A percentile compares a stretch with the other conserved stretches of the same genome.
Evolutionary conservation across 331 rosid genomes (phyloP).

Genomic region (Malus hybrid): DNA sequence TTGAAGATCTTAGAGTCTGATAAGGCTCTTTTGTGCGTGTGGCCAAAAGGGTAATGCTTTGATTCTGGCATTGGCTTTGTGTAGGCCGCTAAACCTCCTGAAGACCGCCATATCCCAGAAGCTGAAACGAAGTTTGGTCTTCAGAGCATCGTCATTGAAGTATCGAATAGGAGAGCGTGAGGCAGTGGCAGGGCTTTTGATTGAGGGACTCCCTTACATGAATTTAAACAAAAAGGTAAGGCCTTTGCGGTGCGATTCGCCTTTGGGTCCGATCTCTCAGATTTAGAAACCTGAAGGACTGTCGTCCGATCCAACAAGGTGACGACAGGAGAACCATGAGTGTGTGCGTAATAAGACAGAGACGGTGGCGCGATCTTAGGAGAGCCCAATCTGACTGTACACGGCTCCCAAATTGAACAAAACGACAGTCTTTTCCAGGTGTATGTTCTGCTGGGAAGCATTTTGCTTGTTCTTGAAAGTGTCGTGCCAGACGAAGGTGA

Average conservation of each 20-base stretch:
- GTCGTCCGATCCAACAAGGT: too few species aligned
- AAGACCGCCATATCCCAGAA: conserved; percentile 41
- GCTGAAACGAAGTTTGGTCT: conserved; percentile 7
- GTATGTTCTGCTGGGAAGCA: conserved; percentile 92
- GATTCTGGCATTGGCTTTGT: conserved; percentile 22
- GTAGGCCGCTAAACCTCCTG: conserved; percentile 26
- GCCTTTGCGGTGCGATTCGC: too few species aligned
- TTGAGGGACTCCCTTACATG: too few species aligned
- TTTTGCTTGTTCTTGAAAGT: conserved; percentile 78
- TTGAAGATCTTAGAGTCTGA: conserved; percentile 32
- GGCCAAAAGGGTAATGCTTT: conserved; percentile 18
- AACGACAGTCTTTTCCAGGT: conserved; percentile 81
- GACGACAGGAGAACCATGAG: too few species aligned
- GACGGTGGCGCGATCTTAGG: conserved; percentile 65
- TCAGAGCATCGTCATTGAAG: conserved; percentile 6
- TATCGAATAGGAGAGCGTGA: background rate
- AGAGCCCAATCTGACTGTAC: conserved; percentile 79
- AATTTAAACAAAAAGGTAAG: too few species aligned
- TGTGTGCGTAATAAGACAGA: too few species aligned
- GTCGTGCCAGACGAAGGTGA: conserved; percentile 84
- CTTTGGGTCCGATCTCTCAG: too few species aligned
- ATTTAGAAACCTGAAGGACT: too few species aligned
- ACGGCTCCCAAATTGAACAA: conserved; percentile 90
- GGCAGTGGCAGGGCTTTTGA: background rate
- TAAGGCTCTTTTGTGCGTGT: conserved; percentile 40